A percentile compares a stretch with the other conserved stretches of the same genome.
These are phyloP conservation scores for Linnemannia schmuckeri DNA, from an alignment of 192 early-diverging fungal genomes.

Conservation along the genomic window DNA sequence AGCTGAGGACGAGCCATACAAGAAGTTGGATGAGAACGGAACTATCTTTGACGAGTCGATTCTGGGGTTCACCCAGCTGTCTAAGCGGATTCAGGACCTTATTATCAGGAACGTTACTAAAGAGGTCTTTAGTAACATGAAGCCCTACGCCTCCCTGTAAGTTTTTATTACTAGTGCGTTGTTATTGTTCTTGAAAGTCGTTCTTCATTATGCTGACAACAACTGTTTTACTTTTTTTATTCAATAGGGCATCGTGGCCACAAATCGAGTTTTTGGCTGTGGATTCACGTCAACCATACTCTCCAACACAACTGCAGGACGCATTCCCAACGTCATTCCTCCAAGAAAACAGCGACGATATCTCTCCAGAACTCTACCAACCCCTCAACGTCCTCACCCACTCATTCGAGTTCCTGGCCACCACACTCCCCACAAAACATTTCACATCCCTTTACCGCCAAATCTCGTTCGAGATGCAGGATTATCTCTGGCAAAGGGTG, in stretches of 20 bases:
- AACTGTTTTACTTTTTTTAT: background rate
- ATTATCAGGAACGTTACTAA: constrained; percentile 59
- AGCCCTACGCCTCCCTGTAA: constrained; percentile 63
- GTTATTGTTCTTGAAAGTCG: background rate
- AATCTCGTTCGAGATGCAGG: constrained; percentile 62
- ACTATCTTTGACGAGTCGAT: constrained; percentile 63
- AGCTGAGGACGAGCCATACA: constrained; percentile 14
- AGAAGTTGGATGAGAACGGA: constrained; percentile 40
- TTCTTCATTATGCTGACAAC: background rate
- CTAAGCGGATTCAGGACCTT: constrained; percentile 58
- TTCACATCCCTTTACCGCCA: constrained; percentile 58
- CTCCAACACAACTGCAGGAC: constrained; percentile 1
- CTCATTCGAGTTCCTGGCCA: constrained; percentile 55
- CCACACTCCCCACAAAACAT: constrained; percentile 42
- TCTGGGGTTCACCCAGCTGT: constrained; percentile 43
- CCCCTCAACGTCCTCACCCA: constrained; percentile 60
- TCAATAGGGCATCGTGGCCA: constrained; percentile 61
- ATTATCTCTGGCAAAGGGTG: constrained; percentile 67
- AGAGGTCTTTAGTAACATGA: constrained; percentile 59
- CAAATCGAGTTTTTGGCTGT: constrained; percentile 40
- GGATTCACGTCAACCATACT: constrained; percentile 11
- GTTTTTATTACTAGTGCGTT: background rate
- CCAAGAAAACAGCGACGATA: constrained; percentile 41
- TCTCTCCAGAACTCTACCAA: constrained; percentile 65
- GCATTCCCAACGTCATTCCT: background rate